These are phyloP conservation scores for Viola pubescens DNA, from an alignment of 441 rosid genomes.

Conservation along the genomic window DNA sequence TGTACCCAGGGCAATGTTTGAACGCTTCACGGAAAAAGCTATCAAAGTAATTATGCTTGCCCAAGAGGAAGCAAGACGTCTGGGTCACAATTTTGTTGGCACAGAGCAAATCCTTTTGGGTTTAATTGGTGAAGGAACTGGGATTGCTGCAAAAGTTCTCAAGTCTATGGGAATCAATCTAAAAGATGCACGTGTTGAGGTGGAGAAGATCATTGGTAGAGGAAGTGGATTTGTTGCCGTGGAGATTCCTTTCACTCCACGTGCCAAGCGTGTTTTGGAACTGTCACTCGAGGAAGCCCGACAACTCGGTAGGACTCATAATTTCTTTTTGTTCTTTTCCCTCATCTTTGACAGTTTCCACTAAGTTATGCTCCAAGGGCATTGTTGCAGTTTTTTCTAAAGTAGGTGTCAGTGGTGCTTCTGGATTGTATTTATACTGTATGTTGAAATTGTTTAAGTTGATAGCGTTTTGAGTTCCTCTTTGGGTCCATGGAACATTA, in stretches of 20 bases:
- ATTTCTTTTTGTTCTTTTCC: conserved; percentile 1
- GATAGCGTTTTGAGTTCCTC: too few relatives aligned
- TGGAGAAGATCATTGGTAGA: conserved; percentile 93
- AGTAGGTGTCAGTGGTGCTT: too few relatives aligned
- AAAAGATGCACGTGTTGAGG: conserved; percentile 91
- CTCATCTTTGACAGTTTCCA: not conserved
- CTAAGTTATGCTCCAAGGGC: too few relatives aligned
- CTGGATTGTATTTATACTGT: too few relatives aligned
- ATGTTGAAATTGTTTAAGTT: too few relatives aligned
- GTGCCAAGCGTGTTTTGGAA: conserved; percentile 93
- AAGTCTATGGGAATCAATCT: conserved; percentile 98
- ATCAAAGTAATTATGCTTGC: conserved; percentile 98
- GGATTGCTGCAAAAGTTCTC: conserved; percentile 95
- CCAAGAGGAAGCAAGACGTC: conserved; percentile 96
- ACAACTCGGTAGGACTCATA: conserved; percentile 54
- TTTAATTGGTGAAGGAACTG: conserved; percentile 96
- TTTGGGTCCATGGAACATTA: not conserved
- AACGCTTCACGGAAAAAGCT: conserved; percentile 92
- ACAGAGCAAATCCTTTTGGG: conserved; percentile 94
- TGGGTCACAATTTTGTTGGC: conserved; percentile 97
- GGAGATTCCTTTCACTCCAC: conserved; percentile 97
- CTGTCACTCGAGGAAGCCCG: conserved; percentile 95
- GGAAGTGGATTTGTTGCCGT: conserved; percentile 97
- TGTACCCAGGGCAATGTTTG: conserved; percentile 79
- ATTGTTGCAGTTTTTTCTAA: too few relatives aligned